Evolutionary conservation across 2,329 filamentous ascomycete species (phyloP), one percentile per base, ranked within the genome.

Genomic region (Penicillium sp.): DNA sequence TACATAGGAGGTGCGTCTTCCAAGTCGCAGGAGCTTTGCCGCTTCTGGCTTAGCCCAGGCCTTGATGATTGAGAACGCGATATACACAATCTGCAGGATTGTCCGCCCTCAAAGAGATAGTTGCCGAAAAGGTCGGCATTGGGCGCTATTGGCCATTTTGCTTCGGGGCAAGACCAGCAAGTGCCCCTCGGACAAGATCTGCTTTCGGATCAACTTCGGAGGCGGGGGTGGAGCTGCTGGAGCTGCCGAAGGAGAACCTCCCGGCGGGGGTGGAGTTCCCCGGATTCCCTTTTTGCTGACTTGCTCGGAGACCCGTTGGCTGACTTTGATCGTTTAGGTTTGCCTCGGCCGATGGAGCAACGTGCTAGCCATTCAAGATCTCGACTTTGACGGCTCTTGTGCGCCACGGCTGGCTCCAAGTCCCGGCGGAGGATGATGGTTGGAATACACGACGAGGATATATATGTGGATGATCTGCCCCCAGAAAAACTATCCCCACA

Each of bases 381-480:
- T 47, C 24, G 44, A 47, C 14, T 47, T 47, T 31, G 22, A 47
- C 24, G 44, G 44, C 44, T 16, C 44, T 47, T 47, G 44, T 33
- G 24, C 44, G 22, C 44, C 16, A 47, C 44, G 14, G 22, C 44
- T 47, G 14, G 22, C 14, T 31, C 24, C 44, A 47, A 27, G 44
- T 47, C 11, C 44, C 44, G 44, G 44, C 24, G 44, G 44, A 47
- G 44, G 44, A 47, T 31, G 44, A 47, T 47, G 44, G 44, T 47
- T 47, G 13, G 22, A 31, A 31, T n/a, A 14, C 24, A 16, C 22
- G 13, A 27, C 22, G n/a, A 27, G 13, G 22, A 13, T 44, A 44
- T 44, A 44, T 44, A 44, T 44, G n/a, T n/a, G 41, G 41, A 18
- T 2, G 6, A 44, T 44, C 22, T 44, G 41, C 27, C 41, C 16